Evolutionary conservation across 1,284 basidiomycete species (phyloP).

Genomic region (Ganoderma multipileum): DNA sequence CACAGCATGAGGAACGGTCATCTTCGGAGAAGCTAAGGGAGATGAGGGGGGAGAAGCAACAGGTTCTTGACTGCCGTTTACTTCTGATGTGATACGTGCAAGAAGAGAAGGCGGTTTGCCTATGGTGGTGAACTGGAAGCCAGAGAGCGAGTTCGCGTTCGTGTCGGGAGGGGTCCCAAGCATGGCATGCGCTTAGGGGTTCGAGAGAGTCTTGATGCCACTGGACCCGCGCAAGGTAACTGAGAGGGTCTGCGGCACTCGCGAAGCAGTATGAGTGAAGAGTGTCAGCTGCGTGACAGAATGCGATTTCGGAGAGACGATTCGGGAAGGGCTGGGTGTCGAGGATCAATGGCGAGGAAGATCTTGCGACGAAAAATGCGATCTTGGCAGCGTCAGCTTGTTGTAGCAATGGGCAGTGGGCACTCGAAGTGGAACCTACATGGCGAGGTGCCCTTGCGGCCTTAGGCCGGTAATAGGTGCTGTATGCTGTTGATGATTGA

Average conservation of each 20-base stretch:
- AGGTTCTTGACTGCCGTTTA: slow-evolving; percentile 14
- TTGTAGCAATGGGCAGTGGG: not conserved
- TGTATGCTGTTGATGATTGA: not conserved
- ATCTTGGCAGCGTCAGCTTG: not conserved
- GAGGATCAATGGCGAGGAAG: not conserved
- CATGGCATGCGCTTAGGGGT: slow-evolving; percentile 7
- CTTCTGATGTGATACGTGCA: slow-evolving; percentile 22
- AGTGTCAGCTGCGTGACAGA: not conserved
- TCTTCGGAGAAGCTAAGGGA: slow-evolving; percentile 17
- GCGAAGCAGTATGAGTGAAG: not conserved
- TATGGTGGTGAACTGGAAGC: slow-evolving; percentile 34
- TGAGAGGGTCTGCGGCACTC: not conserved
- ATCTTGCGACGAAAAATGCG: not conserved
- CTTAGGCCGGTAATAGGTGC: not conserved
- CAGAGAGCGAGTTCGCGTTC: slow-evolving; percentile 20
- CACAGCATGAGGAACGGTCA: not conserved
- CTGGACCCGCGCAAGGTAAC: not conserved
- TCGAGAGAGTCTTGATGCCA: not conserved
- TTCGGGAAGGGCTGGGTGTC: not conserved
- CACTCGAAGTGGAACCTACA: not conserved
- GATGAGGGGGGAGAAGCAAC: slow-evolving; percentile 24
- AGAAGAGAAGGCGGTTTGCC: slow-evolving; percentile 32
- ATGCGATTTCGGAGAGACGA: not conserved
- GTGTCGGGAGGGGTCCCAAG: slow-evolving; percentile 1
- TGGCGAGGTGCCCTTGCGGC: not conserved